Conservation (phyloP, 345 rosid genomes). For the Luvunga scandens region DNA sequence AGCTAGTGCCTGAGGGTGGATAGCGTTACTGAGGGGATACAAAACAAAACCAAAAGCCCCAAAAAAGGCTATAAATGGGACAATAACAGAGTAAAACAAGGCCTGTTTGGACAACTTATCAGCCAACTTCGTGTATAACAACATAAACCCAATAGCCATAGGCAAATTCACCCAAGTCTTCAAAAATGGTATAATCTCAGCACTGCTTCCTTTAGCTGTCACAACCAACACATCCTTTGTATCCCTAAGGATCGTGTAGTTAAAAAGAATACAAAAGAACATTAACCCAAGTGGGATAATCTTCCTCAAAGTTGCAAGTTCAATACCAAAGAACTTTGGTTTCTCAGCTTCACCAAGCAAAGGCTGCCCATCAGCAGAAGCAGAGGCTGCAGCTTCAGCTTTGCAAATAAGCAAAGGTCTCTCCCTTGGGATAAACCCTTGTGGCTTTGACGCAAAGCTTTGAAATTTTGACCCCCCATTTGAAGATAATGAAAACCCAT, state of each 20-base stretch:
- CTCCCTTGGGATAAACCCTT: constrained; percentile 38
- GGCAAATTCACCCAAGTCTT: constrained; percentile 99
- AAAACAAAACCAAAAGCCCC: constrained; percentile 90
- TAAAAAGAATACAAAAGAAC: constrained; percentile 95
- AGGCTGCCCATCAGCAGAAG: constrained; percentile 56
- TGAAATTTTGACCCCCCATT: constrained; percentile 38
- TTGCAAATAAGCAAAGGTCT: constrained; percentile 61
- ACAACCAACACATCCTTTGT: constrained; percentile 96
- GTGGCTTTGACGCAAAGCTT: constrained; percentile 42
- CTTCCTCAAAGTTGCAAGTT: constrained; percentile 63
- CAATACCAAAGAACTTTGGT: constrained; percentile 74
- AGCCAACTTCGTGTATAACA: constrained; percentile 74
- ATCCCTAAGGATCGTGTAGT: constrained; percentile 95
- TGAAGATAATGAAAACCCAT: constrained; percentile 63
- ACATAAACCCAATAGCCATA: constrained; percentile 97
- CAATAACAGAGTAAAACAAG: constrained; percentile 74
- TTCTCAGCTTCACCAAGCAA: constrained; percentile 40
- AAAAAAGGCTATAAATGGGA: constrained; percentile 89
- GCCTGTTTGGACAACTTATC: constrained; percentile 83
- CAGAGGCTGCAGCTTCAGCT: constrained; percentile 89
- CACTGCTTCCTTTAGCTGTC: constrained; percentile 94
- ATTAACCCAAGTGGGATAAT: constrained; percentile 88
- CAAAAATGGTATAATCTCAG: constrained; percentile 93
- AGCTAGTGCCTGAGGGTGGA: constrained; percentile 83
- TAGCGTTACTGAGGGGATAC: constrained; percentile 84